Base-by-base conservation (phyloP, 2,329 filamentous ascomycete genomes). In the Fusarium vanettenii region DNA sequence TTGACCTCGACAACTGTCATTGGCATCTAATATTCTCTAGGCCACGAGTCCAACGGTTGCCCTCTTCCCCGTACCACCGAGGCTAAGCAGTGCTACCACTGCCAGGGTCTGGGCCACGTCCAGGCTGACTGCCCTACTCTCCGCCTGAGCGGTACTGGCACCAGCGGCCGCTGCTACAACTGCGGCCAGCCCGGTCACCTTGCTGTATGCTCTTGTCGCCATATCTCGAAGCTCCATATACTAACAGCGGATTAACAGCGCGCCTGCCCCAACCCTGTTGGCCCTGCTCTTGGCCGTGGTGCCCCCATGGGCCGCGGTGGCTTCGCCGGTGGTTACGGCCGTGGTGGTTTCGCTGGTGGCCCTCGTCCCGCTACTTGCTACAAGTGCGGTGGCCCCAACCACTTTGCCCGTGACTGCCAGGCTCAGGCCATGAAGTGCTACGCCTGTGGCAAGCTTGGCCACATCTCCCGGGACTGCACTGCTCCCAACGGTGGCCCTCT, bases 11-110 rank as follows among this genome's bases (percentile, higher is more conserved):
- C 55, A 11, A 27, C 27, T 5, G 14, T 8, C 4, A 60, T 33
- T 22, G n/a, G 39, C 29, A 25, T 55, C 63, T 76, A 62, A 78
- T 57, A 25, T 57, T 45, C 20, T 45, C 55, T 65, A 78, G 93
- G 95, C 84, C 97, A 99, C 86, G 97, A 99, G 88, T 98, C 96
- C 77, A 98, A 97, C 87, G 94, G 93, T 85, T 99, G 97, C 90
- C 97, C 97, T 80, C 92, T 96, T 82, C 97, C 97, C 81, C 93
- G 97, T 85, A 98, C 96, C 72, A 98, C 97, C 76, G 97, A 99
- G 87, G 95, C 95, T 63, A 99, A 99, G 92, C 97, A 99, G 89
- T 99, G 97, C 91, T 99, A 99, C 85, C 97, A 98, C 88, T 99
- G 97, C 90, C 97, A 98, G 89, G 97, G 97, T 69, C 91, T 98